Evolutionary conservation across 2,329 filamentous ascomycete species (phyloP).

Genomic region (Neophaeococcomyces aloes): DNA sequence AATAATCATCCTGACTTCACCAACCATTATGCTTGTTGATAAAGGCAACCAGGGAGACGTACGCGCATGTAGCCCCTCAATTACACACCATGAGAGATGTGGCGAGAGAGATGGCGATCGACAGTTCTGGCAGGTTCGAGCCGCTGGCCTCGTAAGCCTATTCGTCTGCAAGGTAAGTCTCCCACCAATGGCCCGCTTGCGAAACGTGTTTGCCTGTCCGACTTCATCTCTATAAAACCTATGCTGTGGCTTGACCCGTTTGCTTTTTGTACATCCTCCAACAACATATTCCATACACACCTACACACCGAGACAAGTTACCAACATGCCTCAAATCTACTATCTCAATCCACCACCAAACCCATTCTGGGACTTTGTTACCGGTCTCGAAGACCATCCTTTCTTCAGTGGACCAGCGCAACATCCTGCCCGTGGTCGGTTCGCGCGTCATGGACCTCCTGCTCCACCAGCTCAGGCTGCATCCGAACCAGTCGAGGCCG

Average conservation of each 20-base stretch:
- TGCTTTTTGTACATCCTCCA: not conserved
- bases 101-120: slow-evolving; percentile 1
- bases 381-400: slow-evolving; percentile 40
- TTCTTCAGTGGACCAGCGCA: slow-evolving; percentile 31
- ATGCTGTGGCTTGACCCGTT: slow-evolving; percentile 6
- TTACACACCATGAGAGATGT: slow-evolving; percentile 2
- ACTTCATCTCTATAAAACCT: slow-evolving; percentile 5
- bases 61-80: not conserved
- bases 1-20: no score
- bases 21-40: not conserved
- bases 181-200: slow-evolving; percentile 1
- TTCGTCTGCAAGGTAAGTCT: slow-evolving; percentile 5
- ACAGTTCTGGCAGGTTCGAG: slow-evolving; percentile 7
- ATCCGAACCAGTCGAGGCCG: slow-evolving; percentile 1
- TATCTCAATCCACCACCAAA: slow-evolving; percentile 32
- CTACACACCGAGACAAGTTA: not conserved
- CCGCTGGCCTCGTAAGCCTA: slow-evolving; percentile 4
- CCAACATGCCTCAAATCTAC: slow-evolving; percentile 43
- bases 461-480: slow-evolving; percentile 20
- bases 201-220: slow-evolving; percentile 7
- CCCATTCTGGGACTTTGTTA: slow-evolving; percentile 48
- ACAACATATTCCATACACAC: not conserved
- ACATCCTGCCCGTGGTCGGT: slow-evolving; percentile 21
- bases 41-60: not conserved
- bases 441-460: slow-evolving; percentile 24